phyloP scores from a whole-genome alignment of 1,139 yeast species.

The Blastobotrys malaysiensis region DNA sequence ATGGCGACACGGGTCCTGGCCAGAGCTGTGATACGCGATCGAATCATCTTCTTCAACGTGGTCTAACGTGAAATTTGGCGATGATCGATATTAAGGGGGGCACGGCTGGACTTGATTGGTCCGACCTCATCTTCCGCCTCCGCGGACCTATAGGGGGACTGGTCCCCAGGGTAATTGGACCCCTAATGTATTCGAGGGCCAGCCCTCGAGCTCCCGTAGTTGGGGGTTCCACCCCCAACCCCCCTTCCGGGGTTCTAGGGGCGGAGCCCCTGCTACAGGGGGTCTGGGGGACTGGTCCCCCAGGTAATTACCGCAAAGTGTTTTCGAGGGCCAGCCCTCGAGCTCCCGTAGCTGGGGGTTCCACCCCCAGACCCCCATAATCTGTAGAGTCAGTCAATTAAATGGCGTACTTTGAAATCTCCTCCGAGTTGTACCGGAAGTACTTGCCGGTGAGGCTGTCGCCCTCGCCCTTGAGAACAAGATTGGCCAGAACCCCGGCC shows the following conservation, averaged over 20 bases:
- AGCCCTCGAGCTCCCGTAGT: no score
- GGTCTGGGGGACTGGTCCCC: background rate
- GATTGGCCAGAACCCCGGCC: constrained; percentile 58
- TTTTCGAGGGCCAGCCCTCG: background rate
- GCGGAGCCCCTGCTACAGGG: background rate
- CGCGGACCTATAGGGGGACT: no score
- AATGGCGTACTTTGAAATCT: constrained; percentile 17
- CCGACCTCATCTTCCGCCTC: no score
- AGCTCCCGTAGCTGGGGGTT: background rate
- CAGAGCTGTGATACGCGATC: background rate
- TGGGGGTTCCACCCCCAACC: no score
- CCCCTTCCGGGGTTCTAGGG: no score
- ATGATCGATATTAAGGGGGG: background rate
- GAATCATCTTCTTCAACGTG: background rate
- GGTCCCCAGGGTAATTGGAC: no score
- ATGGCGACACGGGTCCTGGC: background rate
- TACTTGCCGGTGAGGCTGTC: constrained; percentile 55
- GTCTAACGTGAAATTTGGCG: background rate
- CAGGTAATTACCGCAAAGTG: no score
- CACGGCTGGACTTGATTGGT: background rate
- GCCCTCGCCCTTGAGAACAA: constrained; percentile 44
- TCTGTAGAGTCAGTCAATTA: background rate
- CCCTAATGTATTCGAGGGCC: background rate
- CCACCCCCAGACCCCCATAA: background rate
- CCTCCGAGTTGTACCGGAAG: constrained; percentile 52